Percentiles rank a stretch among this genome's conserved stretches.
Conservation (phyloP, 306 rosid genomes). For the Herpetospermum pedunculosum region DNA sequence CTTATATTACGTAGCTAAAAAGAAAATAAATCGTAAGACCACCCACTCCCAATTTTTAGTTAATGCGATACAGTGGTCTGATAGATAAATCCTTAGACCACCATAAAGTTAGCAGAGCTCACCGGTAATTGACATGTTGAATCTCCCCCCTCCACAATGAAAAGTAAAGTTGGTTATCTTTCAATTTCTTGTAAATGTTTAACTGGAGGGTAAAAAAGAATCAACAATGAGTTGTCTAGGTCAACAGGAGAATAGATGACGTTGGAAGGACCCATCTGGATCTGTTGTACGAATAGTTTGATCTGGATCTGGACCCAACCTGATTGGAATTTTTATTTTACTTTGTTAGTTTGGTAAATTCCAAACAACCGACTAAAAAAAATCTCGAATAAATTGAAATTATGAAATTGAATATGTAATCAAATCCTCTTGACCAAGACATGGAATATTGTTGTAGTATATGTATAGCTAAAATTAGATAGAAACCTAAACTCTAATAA, state of each 20-base stretch:
- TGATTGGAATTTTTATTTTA: background rate
- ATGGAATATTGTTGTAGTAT: background rate
- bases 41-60: background rate
- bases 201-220: background rate
- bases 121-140: too few species aligned
- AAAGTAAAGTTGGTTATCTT: background rate
- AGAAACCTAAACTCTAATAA: background rate
- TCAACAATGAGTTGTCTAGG: background rate
- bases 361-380: background rate
- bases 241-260: background rate
- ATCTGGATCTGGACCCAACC: too few species aligned
- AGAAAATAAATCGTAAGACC: background rate
- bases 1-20: background rate
- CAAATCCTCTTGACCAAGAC: background rate
- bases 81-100: too few species aligned
- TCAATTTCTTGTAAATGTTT: background rate
- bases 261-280: background rate
- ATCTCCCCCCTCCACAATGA: too few species aligned
- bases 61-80: background rate
- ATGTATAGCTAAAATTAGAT: background rate
- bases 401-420: background rate
- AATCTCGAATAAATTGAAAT: background rate
- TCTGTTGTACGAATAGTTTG: background rate
- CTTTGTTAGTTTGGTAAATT: background rate
- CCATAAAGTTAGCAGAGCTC: too few species aligned